These are phyloP conservation scores for Thraustochytrium sp. DNA, from an alignment of 352 stramenopile genomes.

Conservation along the genomic window DNA sequence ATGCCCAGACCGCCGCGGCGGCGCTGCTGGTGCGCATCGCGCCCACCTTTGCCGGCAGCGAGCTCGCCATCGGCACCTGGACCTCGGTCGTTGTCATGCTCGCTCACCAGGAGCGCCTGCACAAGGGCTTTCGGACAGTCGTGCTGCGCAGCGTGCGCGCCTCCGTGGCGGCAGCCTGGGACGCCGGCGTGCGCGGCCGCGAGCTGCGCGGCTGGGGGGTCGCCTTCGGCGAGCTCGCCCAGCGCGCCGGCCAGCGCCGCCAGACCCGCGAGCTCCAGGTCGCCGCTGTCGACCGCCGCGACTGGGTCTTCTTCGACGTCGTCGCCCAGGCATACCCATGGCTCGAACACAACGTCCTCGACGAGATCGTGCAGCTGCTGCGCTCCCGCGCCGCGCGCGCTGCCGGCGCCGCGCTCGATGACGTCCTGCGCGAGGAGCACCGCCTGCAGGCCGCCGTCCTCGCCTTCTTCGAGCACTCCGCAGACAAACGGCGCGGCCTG, in stretches of 20 bases:
- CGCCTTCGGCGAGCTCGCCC: not conserved
- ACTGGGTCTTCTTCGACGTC: not conserved
- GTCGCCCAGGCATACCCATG: not conserved
- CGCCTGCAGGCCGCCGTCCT: not conserved
- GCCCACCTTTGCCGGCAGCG: not conserved
- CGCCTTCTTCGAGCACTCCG: not conserved
- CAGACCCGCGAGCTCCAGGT: not conserved
- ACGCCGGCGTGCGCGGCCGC: not conserved
- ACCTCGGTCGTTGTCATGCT: not conserved
- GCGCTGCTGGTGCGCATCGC: not conserved
- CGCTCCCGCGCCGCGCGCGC: not conserved
- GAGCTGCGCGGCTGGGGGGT: not conserved
- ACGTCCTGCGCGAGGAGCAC: not conserved
- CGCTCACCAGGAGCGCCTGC: not conserved
- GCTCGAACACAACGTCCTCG: not conserved
- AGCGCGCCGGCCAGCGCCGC: not conserved
- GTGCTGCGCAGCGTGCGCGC: not conserved
- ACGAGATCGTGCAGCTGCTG: not conserved
- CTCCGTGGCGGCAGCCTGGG: not conserved
- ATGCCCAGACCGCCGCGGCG: not conserved
- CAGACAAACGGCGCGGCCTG: not conserved
- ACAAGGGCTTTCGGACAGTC: not conserved
- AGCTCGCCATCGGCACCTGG: not conserved
- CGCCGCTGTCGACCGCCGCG: not conserved
- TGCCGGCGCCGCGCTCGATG: not conserved